Conservation (phyloP, 2,329 filamentous ascomycete species). For the Cryphonectria nitschkei region DNA sequence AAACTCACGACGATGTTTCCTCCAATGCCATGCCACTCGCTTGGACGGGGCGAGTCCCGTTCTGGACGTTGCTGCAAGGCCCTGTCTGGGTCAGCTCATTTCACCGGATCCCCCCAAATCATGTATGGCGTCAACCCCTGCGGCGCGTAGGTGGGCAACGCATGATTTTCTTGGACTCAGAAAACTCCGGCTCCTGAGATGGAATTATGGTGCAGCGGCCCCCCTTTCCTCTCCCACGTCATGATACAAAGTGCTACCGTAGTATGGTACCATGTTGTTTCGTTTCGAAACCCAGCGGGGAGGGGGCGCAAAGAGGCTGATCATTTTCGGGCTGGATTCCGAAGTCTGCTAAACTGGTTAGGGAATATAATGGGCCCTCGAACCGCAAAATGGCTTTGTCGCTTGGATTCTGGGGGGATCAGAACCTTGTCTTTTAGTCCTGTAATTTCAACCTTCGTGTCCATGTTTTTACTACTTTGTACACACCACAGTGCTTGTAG, state of each 20-base stretch:
- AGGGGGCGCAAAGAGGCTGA: conserved; percentile 1
- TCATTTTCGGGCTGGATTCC: conserved; percentile 3
- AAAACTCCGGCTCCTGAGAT: background rate
- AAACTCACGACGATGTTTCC: conserved; percentile 15
- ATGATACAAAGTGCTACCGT: background rate
- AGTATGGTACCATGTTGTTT: background rate
- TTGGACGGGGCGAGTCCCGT: conserved; percentile 15
- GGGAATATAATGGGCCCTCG: conserved; percentile 11
- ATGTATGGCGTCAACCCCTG: conserved; percentile 15
- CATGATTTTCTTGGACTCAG: background rate
- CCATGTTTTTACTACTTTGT: background rate
- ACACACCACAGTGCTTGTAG: background rate
- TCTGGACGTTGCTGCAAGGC: conserved; percentile 9
- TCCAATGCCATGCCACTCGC: conserved; percentile 9
- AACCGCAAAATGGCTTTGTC: conserved; percentile 1
- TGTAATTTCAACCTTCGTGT: conserved; percentile 12
- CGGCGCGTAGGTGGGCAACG: conserved; percentile 17
- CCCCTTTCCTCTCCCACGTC: background rate
- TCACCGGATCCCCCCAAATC: background rate
- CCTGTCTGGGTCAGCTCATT: conserved; percentile 1
- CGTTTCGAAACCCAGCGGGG: conserved; percentile 26
- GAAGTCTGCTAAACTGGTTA: conserved; percentile 16
- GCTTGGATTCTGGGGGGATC: conserved; percentile 9
- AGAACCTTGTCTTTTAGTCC: conserved; percentile 8
- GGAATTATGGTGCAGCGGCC: background rate